phyloP scores from a whole-genome alignment of 2,329 filamentous ascomycete species.

The Colletotrichum sublineola region DNA sequence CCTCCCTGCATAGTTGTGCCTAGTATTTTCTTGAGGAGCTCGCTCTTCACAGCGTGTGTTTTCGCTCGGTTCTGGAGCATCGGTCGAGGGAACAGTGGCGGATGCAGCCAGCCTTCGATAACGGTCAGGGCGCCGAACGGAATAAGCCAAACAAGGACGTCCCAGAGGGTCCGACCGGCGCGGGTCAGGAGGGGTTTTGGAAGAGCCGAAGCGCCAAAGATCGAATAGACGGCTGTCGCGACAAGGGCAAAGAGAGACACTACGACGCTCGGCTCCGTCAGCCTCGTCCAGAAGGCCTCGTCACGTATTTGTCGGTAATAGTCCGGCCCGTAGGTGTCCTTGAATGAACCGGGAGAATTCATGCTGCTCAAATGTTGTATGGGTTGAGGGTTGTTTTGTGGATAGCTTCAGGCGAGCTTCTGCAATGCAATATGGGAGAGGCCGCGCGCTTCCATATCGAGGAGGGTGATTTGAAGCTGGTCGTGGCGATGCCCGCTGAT shows the following conservation, averaged over 20 bases:
- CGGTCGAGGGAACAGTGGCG: slow-evolving; percentile 57
- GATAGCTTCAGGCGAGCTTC: slow-evolving; percentile 39
- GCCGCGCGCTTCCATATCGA: slow-evolving; percentile 35
- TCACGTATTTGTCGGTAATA: slow-evolving; percentile 33
- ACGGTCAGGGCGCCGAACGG: slow-evolving; percentile 70
- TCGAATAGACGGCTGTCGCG: slow-evolving; percentile 52
- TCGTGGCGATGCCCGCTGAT: slow-evolving; percentile 34
- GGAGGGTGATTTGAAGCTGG: slow-evolving; percentile 17
- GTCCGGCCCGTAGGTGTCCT: slow-evolving; percentile 38
- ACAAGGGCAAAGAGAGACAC: slow-evolving; percentile 52
- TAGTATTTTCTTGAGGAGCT: slow-evolving; percentile 73
- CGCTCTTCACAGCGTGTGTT: slow-evolving; percentile 72
- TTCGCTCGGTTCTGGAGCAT: slow-evolving; percentile 55
- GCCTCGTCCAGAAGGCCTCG: slow-evolving; percentile 48
- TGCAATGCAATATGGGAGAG: slow-evolving; percentile 18
- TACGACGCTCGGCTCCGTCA: slow-evolving; percentile 53
- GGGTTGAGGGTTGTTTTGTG: not conserved
- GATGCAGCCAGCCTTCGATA: slow-evolving; percentile 68
- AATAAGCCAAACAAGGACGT: slow-evolving; percentile 67
- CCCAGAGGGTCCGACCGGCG: slow-evolving; percentile 67
- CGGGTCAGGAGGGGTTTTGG: slow-evolving; percentile 48
- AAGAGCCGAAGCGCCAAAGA: slow-evolving; percentile 51
- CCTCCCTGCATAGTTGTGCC: slow-evolving; percentile 67
- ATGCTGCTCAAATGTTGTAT: slow-evolving; percentile 29
- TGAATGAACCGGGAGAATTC: slow-evolving; percentile 39